A percentile compares a stretch with the other conserved stretches of the same genome.
phyloP scores from a whole-genome alignment of 768 basidiomycete species.

The Amanita brunnescens region DNA sequence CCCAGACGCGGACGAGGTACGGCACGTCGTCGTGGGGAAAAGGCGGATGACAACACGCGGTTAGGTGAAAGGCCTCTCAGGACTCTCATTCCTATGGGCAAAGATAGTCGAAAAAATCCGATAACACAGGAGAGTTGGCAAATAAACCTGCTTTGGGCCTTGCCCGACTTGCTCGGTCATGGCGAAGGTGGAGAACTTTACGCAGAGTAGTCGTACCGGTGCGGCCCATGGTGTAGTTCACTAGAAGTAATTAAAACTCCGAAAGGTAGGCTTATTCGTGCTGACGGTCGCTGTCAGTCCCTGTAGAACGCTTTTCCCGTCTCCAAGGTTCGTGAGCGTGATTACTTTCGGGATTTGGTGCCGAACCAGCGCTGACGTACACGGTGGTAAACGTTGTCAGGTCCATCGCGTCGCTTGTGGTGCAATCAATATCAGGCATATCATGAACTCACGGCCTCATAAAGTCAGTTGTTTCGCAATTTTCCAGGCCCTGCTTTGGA shows the following conservation, averaged over 20 bases:
- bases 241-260: conserved; percentile 31
- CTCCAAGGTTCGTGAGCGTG: neutral
- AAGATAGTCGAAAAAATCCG: neutral
- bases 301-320: neutral
- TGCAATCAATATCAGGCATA: neutral
- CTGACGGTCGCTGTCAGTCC: neutral
- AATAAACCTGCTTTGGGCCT: conserved; percentile 3
- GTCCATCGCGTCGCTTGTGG: neutral
- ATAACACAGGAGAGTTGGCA: neutral
- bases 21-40: neutral
- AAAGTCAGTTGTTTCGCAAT: conserved; percentile 34
- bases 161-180: neutral
- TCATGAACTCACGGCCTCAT: conserved; percentile 69
- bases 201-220: neutral
- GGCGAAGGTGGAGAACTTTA: neutral
- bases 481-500: neutral
- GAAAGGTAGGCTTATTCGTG: conserved; percentile 17
- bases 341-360: neutral
- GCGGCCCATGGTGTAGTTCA: conserved; percentile 1
- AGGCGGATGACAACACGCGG: neutral
- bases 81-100: neutral
- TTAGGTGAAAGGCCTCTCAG: neutral
- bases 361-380: neutral
- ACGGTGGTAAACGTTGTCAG: neutral
- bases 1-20: neutral